A percentile compares a stretch with the other conserved stretches of the same genome.
Conservation (phyloP, 2,329 filamentous ascomycete genomes). For the Scortechinia acanthostroma region DNA sequence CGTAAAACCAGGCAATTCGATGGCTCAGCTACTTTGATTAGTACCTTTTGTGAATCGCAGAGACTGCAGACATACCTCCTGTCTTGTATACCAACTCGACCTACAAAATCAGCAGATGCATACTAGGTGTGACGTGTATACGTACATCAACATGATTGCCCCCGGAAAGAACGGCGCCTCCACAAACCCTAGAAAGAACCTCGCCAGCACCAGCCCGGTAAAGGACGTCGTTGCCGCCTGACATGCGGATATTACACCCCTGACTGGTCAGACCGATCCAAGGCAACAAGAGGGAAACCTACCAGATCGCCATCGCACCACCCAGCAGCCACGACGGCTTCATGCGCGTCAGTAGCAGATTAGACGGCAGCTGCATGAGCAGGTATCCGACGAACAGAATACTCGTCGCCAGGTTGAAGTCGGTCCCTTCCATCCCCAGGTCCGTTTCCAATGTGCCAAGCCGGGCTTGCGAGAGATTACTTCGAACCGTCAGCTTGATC, state of each 20-base stretch:
- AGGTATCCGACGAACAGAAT: slow-evolving; percentile 53
- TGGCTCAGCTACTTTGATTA: slow-evolving; percentile 23
- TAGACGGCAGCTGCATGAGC: slow-evolving; percentile 54
- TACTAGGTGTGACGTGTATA: slow-evolving; percentile 25
- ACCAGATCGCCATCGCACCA: slow-evolving; percentile 30
- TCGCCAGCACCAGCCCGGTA: slow-evolving; percentile 28
- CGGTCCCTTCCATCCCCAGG: slow-evolving; percentile 41
- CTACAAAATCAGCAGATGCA: neutral
- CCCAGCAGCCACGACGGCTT: slow-evolving; percentile 44
- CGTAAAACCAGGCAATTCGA: slow-evolving; percentile 36
- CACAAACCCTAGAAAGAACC: slow-evolving; percentile 36
- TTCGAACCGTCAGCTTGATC: slow-evolving; percentile 4
- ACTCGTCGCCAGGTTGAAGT: slow-evolving; percentile 46
- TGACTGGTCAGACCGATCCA: neutral
- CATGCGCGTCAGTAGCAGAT: slow-evolving; percentile 44
- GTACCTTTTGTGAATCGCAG: neutral
- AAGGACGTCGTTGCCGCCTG: slow-evolving; percentile 36
- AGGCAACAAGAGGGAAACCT: slow-evolving; percentile 10
- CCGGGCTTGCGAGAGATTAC: slow-evolving; percentile 44
- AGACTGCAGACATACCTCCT: neutral
- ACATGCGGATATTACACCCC: slow-evolving; percentile 21
- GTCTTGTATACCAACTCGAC: slow-evolving; percentile 2
- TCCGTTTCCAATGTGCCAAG: slow-evolving; percentile 43
- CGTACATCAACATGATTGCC: slow-evolving; percentile 35
- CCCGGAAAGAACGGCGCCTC: slow-evolving; percentile 44